phyloP scores from a whole-genome alignment of 1,139 yeast genomes.

The Groenewaldozyma auringiensis region DNA sequence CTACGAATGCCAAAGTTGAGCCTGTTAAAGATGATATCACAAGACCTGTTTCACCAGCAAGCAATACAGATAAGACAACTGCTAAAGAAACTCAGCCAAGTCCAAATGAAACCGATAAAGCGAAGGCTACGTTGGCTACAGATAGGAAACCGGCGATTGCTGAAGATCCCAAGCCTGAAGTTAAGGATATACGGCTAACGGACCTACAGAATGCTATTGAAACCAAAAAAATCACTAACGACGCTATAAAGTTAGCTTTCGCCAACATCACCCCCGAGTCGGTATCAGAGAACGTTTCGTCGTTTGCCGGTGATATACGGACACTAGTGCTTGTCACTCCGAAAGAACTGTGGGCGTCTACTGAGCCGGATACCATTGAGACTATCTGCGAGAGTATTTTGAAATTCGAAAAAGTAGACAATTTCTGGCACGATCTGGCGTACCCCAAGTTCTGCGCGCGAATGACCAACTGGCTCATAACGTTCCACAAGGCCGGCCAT shows the following conservation, averaged over 20 bases:
- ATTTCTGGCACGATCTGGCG: constrained; percentile 21
- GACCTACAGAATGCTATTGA: background rate
- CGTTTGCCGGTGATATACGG: constrained; percentile 10
- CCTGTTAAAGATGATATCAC: too few species aligned
- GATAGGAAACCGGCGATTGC: background rate
- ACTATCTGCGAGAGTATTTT: constrained; percentile 19
- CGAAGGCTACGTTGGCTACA: background rate
- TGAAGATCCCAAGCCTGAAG: background rate
- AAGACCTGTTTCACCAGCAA: too few species aligned
- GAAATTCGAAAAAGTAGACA: constrained; percentile 13
- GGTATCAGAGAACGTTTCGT: background rate
- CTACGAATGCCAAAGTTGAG: too few species aligned
- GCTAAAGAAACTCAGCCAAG: too few species aligned
- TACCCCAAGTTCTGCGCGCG: constrained; percentile 19
- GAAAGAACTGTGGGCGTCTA: constrained; percentile 16
- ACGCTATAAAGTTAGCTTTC: background rate
- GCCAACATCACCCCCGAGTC: background rate
- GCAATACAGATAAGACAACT: too few species aligned
- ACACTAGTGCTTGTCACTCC: constrained; percentile 13
- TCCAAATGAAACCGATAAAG: too few species aligned
- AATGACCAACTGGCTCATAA: constrained; percentile 27
- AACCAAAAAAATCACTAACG: background rate
- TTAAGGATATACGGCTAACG: background rate
- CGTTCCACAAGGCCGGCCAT: constrained; percentile 13
- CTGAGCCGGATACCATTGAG: constrained; percentile 22